phyloP scores from a whole-genome alignment of 306 rosid species.

The Parietaria judaica region DNA sequence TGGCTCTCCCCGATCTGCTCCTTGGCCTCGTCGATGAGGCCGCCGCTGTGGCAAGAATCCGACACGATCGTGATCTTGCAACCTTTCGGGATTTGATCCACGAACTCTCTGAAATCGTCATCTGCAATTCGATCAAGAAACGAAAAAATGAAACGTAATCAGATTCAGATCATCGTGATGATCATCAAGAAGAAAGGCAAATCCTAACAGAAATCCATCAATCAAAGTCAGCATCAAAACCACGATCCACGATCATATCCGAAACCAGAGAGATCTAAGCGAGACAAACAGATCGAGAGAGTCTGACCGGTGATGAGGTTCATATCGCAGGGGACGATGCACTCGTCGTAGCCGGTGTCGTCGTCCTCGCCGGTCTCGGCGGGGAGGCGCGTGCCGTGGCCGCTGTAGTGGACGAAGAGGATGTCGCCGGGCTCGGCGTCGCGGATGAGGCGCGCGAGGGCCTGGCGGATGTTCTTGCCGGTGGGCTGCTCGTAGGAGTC shows the following conservation, averaged over 20 bases:
- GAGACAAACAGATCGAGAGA: too few relatives aligned
- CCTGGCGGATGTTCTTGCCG: constrained; percentile 61
- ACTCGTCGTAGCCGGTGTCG: constrained; percentile 84
- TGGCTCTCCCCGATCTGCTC: constrained; percentile 86
- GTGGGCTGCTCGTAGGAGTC: constrained; percentile 63
- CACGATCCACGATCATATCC: too few relatives aligned
- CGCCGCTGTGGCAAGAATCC: constrained; percentile 87
- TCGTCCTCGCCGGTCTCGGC: constrained; percentile 92
- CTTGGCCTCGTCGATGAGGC: constrained; percentile 49
- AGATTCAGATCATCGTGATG: too few relatives aligned
- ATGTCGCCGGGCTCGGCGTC: constrained; percentile 50
- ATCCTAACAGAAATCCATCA: too few relatives aligned
- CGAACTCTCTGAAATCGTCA: constrained; percentile 63
- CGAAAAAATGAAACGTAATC: not conserved
- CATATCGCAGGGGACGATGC: constrained; percentile 87
- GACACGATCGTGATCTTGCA: constrained; percentile 61
- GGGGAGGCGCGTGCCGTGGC: constrained; percentile 85
- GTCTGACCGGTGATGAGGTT: constrained; percentile 66
- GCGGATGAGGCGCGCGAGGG: constrained; percentile 41
- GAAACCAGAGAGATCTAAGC: too few relatives aligned
- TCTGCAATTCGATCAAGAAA: constrained; percentile 27
- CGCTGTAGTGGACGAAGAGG: constrained; percentile 72
- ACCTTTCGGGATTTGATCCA: constrained; percentile 47
- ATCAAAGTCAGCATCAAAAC: too few relatives aligned
- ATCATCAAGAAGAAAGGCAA: too few relatives aligned